Conservation (phyloP, 2,329 filamentous ascomycete genomes). For the Aaosphaeria pasadenensis region DNA sequence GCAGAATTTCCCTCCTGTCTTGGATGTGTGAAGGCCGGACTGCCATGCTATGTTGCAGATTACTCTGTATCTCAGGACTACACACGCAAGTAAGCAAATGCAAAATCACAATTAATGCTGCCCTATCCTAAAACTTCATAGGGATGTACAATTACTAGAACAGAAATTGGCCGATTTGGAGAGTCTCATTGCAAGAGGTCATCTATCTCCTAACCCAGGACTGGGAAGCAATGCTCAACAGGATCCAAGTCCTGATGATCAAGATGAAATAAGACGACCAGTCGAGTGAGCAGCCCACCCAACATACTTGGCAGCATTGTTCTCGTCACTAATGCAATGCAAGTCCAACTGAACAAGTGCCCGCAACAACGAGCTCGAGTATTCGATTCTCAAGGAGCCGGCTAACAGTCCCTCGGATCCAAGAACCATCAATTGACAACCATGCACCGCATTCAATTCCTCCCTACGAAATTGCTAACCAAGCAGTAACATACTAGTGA, state of each 20-base stretch:
- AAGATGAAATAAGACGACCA: neutral
- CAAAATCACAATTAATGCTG: neutral
- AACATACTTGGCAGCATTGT: neutral
- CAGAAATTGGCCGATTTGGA: neutral
- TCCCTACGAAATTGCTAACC: neutral
- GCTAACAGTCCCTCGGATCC: slow-evolving; percentile 6
- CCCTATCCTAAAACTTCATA: neutral
- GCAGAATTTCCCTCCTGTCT: slow-evolving; percentile 63
- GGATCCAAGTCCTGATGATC: neutral
- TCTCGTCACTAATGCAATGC: neutral
- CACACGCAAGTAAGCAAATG: neutral
- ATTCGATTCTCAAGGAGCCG: neutral
- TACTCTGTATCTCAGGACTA: neutral
- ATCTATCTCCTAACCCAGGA: neutral
- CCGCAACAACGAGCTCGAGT: neutral
- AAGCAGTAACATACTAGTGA: neutral
- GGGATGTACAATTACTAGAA: neutral
- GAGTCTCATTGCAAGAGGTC: neutral
- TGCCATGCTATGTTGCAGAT: neutral
- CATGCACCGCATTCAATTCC: neutral
- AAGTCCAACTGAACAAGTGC: neutral
- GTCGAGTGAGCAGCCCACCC: neutral
- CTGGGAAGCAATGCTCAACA: neutral
- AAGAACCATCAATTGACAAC: neutral
- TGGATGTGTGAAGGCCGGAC: slow-evolving; percentile 42